Evolutionary conservation across 179 eudicot genomes (phyloP), one percentile per base, ranked within the genome.

Genomic region (Gypsophila paniculata): DNA sequence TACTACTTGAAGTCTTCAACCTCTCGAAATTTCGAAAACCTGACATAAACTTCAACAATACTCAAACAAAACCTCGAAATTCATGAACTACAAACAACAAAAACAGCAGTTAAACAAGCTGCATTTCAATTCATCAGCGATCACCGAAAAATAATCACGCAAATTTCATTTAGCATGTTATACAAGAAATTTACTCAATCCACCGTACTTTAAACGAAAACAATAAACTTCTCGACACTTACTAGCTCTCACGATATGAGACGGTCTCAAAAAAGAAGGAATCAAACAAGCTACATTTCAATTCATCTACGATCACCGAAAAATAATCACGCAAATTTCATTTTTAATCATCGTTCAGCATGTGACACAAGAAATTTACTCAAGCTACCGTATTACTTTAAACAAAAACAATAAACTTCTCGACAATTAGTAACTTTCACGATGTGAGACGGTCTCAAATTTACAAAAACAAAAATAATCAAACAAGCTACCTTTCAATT

Each of bases 91-190:
- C 18, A 8, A n/a, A 14, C 5, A 52, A 42, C 58, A 8, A 17
- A 2, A 54, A n/a, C 6, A 54, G 22, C 15, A 54, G 23, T 3
- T 54, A 54, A 54, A 5, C 4, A 21, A 39, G 11, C 8, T 70
- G 85, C 89, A 89, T 83, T 68, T 73, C 73, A 85, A 73, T 65
- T 76, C 78, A 62, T 85, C 87, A 51, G 89, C 85, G 70, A 87
- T 81, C 19, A 87, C 91, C 32, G 83, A 29, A 53, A 85, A n/a
- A 66, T 79, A 85, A 61, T 75, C 76, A 13, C 74, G 78, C 17
- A 82, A 42, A 42, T 2, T 6, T 42, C 8, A 42, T 42, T 42
- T 8, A 42, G 46, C 46, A 42, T 9, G 11, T 42, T 42, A 42
- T 42, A 9, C 46, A 42, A 9, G 11, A 42, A 42, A 42, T 42